Evolutionary conservation across 179 eudicot genomes (phyloP), one percentile per base, ranked within the genome.

Genomic region (Heliamphora pulchella): DNA sequence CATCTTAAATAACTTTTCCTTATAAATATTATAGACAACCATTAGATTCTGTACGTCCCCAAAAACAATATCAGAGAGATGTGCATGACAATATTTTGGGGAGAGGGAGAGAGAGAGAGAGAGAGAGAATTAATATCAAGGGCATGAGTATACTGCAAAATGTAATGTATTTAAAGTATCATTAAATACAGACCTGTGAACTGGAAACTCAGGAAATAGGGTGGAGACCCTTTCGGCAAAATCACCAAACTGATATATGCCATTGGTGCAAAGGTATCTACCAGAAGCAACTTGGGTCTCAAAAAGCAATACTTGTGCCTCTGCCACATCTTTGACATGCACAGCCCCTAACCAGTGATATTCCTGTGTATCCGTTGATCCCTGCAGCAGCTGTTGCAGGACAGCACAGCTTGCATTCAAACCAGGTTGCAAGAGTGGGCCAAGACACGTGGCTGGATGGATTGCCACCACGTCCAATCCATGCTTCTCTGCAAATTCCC

Each of bases 271-370:
- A 69, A 94, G 93, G 83, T 93, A 87, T 82, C 98, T 85, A 44
- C 98, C 98, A 78, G 92, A 87, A 79, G 97, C 97, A 78, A 79
- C 76, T 61, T 93, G 90, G 48, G 84, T 85, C 86, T 94, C 97
- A 79, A 89, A 89, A 14, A 91, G 83, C 84, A 91, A 71, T 9
- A 94, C 81, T 81, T 93, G 98, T 57, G 97, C 97, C 84, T 78
- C 77, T 1, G 94, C 98, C 64, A 94, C 98, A 85, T 94, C 97
- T 81, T 86, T 91, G 55, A 94, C 97, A 71, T 94, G 98, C 63
- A 94, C 94, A 66, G 92, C 96, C 20, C 98, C 97, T 41, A 93
- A 83, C 98, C 98, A 94, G 74, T 91, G 86, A 81, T 85, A 91
- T 79, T 94, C 97, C 77, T 94, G 98, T 5, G 93, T 88, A 71